These are phyloP conservation scores for Sphaceloma murrayae DNA, from an alignment of 2,329 filamentous ascomycete genomes.

Conservation along the genomic window DNA sequence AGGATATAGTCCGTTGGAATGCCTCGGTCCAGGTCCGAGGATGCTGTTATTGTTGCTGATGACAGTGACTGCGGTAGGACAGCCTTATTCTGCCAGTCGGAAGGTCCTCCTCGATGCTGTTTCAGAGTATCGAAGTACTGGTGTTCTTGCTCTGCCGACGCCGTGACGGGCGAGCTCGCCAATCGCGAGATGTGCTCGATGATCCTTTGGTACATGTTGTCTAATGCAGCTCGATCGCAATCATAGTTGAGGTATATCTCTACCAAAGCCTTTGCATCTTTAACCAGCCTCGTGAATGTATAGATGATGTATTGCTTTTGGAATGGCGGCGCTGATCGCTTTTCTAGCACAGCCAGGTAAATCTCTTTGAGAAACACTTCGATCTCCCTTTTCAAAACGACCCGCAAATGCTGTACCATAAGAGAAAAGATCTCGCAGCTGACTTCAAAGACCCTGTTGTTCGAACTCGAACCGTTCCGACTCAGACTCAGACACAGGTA, in stretches of 20 bases:
- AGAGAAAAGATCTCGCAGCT: slow-evolving; percentile 97
- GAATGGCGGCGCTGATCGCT: slow-evolving; percentile 72
- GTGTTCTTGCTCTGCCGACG: slow-evolving; percentile 71
- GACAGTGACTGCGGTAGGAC: slow-evolving; percentile 80
- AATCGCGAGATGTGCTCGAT: slow-evolving; percentile 90
- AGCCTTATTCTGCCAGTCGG: slow-evolving; percentile 80
- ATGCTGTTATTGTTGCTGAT: slow-evolving; percentile 57
- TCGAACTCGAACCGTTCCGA: slow-evolving; percentile 87
- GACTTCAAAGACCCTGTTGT: slow-evolving; percentile 86
- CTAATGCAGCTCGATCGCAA: slow-evolving; percentile 80
- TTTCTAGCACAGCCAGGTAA: slow-evolving; percentile 83
- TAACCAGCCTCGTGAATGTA: slow-evolving; percentile 72
- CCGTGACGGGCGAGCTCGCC: slow-evolving; percentile 65
- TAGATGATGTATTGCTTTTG: slow-evolving; percentile 90
- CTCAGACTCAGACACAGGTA: slow-evolving; percentile 93
- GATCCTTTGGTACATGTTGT: slow-evolving; percentile 92
- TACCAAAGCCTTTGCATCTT: slow-evolving; percentile 78
- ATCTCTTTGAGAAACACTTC: slow-evolving; percentile 98
- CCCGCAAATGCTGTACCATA: slow-evolving; percentile 86
- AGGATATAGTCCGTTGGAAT: slow-evolving; percentile 83
- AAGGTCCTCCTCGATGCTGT: slow-evolving; percentile 43
- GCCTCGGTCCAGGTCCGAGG: slow-evolving; percentile 38
- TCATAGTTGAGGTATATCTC: slow-evolving; percentile 98
- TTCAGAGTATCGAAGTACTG: slow-evolving; percentile 71
- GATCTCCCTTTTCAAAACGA: slow-evolving; percentile 95